phyloP scores from a whole-genome alignment of 495 filamentous ascomycete genomes.

The Hypoxylon rickii region DNA sequence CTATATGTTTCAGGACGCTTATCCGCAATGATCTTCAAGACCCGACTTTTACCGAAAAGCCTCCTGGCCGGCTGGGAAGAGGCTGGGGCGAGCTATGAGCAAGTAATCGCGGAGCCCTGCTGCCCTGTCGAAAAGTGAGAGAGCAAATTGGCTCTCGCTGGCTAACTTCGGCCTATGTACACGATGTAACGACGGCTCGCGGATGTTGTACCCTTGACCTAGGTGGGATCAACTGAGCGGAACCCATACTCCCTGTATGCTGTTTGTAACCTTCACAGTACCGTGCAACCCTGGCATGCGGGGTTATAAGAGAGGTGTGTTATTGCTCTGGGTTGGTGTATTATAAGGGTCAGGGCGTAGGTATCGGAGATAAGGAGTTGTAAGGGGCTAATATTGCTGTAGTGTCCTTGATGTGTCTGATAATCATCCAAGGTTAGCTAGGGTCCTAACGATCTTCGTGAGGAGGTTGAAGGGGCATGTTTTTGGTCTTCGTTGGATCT shows the following conservation, averaged over 20 bases:
- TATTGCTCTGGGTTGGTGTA: constrained; percentile 15
- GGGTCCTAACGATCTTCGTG: too few relatives aligned
- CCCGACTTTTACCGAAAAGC: too few relatives aligned
- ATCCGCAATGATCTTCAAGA: too few relatives aligned
- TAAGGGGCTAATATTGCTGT: constrained; percentile 21
- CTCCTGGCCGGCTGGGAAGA: not conserved
- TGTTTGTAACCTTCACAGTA: constrained; percentile 26
- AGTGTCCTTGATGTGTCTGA: not conserved
- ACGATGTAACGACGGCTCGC: constrained; percentile 38
- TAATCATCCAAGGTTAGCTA: too few relatives aligned
- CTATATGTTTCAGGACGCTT: too few relatives aligned
- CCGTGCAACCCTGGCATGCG: constrained; percentile 30
- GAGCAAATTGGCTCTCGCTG: constrained; percentile 13
- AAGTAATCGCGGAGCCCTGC: constrained; percentile 5
- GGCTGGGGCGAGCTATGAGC: not conserved
- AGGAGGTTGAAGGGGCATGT: too few relatives aligned
- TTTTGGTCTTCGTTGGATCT: not conserved
- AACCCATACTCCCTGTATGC: constrained; percentile 19
- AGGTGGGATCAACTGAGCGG: constrained; percentile 32
- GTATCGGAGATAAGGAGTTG: constrained; percentile 32
- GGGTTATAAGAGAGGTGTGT: constrained; percentile 28
- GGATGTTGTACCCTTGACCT: constrained; percentile 36
- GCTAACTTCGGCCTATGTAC: constrained; percentile 13
- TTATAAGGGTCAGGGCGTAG: constrained; percentile 12
- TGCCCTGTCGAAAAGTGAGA: constrained; percentile 3